Percentiles rank a stretch among this genome's conserved stretches.
These are phyloP conservation scores for Beauveria pseudobassiana DNA, from an alignment of 2,329 filamentous ascomycete genomes.

Conservation along the genomic window DNA sequence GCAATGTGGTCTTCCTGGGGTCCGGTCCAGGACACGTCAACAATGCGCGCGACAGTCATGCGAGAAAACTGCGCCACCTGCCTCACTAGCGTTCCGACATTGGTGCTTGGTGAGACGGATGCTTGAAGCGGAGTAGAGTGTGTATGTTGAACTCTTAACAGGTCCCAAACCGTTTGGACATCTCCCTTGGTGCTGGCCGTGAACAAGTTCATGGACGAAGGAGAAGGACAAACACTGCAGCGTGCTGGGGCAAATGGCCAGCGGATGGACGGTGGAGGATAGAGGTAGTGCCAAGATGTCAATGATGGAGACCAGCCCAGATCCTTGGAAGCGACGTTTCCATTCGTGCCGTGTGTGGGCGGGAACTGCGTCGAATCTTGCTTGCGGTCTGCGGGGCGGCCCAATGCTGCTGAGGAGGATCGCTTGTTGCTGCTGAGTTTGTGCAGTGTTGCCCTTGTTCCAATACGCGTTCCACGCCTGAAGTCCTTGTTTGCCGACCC, in stretches of 20 bases:
- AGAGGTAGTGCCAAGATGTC: slow-evolving; percentile 56
- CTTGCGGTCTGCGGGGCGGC: slow-evolving; percentile 28
- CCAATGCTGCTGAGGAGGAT: slow-evolving; percentile 44
- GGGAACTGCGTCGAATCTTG: slow-evolving; percentile 54
- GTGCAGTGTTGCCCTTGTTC: slow-evolving; percentile 46
- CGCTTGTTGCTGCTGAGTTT: slow-evolving; percentile 35
- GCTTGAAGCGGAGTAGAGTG: slow-evolving; percentile 54
- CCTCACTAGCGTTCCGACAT: slow-evolving; percentile 56
- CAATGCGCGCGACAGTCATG: slow-evolving; percentile 83
- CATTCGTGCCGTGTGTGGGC: slow-evolving; percentile 61
- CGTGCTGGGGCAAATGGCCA: slow-evolving; percentile 67
- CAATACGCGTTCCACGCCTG: slow-evolving; percentile 78
- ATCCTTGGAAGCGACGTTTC: slow-evolving; percentile 54
- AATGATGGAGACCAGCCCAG: slow-evolving; percentile 65
- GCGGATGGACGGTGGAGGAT: slow-evolving; percentile 49
- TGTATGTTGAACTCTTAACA: slow-evolving; percentile 58
- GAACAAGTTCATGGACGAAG: slow-evolving; percentile 64
- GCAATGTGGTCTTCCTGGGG: slow-evolving; percentile 77
- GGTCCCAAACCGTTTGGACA: slow-evolving; percentile 73
- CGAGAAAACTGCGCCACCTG: slow-evolving; percentile 84
- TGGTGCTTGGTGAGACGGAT: slow-evolving; percentile 34
- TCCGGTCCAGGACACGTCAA: slow-evolving; percentile 82
- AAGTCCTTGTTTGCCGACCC: slow-evolving; percentile 69
- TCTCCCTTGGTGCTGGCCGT: slow-evolving; percentile 81
- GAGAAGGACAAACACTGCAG: slow-evolving; percentile 78